These are phyloP conservation scores for Trametes versicolor DNA, from an alignment of 1,284 basidiomycete species.

Conservation along the genomic window DNA sequence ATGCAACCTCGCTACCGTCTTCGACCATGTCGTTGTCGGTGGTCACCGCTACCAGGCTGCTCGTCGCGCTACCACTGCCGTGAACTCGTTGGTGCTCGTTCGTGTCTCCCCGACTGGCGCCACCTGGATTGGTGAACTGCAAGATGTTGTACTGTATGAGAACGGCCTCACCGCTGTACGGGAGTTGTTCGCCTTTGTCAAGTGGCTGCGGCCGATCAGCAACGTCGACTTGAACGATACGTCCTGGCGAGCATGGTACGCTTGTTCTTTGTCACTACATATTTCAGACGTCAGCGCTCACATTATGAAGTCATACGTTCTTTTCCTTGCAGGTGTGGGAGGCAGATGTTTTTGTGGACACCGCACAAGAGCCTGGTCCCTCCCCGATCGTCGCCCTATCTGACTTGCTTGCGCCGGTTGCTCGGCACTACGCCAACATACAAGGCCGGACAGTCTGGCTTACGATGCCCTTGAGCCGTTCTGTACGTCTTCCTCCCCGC, in stretches of 20 bases:
- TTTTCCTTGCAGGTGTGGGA: constrained; percentile 9
- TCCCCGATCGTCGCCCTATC: not conserved
- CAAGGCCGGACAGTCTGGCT: not conserved
- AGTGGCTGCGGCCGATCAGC: constrained; percentile 4
- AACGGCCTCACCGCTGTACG: not conserved
- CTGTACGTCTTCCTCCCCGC: not conserved
- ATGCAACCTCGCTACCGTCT: constrained; percentile 27
- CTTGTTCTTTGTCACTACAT: not conserved
- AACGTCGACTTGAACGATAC: not conserved
- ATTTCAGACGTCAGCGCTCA: not conserved
- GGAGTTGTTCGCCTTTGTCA: constrained; percentile 3
- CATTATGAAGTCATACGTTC: not conserved
- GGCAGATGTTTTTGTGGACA: not conserved
- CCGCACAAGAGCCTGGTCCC: not conserved
- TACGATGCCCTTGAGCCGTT: constrained; percentile 2
- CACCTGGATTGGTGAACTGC: constrained; percentile 2
- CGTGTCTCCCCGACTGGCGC: not conserved
- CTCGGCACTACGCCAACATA: not conserved
- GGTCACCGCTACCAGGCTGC: constrained; percentile 33
- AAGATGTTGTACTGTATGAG: constrained; percentile 2
- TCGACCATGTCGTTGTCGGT: constrained; percentile 37
- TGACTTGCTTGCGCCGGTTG: constrained; percentile 3
- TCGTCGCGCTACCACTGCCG: not conserved
- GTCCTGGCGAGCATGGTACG: not conserved
- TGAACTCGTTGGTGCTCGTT: constrained; percentile 20